Base-by-base conservation (phyloP, 2,329 filamentous ascomycete genomes). In the Fusarium napiforme region DNA sequence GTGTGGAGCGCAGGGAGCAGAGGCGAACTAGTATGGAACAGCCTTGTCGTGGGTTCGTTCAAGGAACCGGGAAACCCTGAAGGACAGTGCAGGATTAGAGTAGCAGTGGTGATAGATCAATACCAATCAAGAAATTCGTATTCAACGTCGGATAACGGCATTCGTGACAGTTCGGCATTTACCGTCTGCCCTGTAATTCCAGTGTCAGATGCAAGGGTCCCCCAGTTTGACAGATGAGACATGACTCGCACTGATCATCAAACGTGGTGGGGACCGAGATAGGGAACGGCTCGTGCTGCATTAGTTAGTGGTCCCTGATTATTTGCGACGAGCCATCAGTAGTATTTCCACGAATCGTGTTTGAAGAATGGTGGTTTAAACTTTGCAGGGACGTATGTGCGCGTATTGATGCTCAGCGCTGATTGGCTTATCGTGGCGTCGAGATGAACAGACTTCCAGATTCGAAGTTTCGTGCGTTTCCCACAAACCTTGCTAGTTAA, bases 1-100 rank as follows among this genome's bases (percentile, higher is more conserved):
- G 34, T 71, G 68, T 21, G 49, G 59, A 39, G 67, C 61, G 2
- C n/a, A 71, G 36, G 68, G 68, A 7, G 34, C 60, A 7, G 66
- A 70, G 28, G 66, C 43, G 2, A 66, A 70, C 60, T 60, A 59
- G 23, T 11, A 23, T 9, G 53, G 16, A 8, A 16, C 11, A 19
- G 11, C 26, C 26, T 43, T 43, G 18, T 10, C 2, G 18, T 28
- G 6, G 28, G 28, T 28, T 28, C 28, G 2, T 1, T 4, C 2
- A 5, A n/a, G 9, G 34, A 34, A 39, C 50, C 34, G 15, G 18
- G 9, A 23, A 34, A 39, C 50, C 34, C 19, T 28, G 34, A 28
- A 12, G 23, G 23, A 28, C 5, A 23, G 9, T 5, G 34, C 18
- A 9, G 5, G 0, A 4, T 12, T 12, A 2, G 14, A 9, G 18